These are phyloP conservation scores for Vigna hirtella DNA, from an alignment of 306 rosid genomes.

Conservation along the genomic window DNA sequence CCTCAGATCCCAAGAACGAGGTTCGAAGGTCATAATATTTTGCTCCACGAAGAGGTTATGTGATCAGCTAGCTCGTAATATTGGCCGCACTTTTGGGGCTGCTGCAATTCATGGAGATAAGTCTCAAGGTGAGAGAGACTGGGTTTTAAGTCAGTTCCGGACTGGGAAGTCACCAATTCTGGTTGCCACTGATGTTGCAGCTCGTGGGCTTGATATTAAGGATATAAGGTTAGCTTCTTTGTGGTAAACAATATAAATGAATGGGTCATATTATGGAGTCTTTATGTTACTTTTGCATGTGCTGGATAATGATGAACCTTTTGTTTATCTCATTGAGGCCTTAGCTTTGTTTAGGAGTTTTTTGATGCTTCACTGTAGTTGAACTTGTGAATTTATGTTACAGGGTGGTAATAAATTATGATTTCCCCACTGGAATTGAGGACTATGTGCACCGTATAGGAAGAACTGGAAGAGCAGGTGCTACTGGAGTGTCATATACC, in stretches of 20 bases:
- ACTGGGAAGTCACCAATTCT: conserved; percentile 90
- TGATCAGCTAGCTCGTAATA: conserved; percentile 90
- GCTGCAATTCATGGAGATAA: conserved; percentile 99
- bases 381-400: conserved; percentile 6
- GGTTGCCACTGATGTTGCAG: conserved; percentile 99
- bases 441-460: conserved; percentile 99
- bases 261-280: neutral
- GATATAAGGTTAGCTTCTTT: conserved; percentile 80
- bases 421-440: conserved; percentile 94
- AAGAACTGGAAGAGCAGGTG: conserved; percentile 99
- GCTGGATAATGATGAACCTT: conserved; percentile 30
- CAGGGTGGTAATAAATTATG: conserved; percentile 98
- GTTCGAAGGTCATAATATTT: conserved; percentile 88
- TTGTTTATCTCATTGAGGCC: conserved; percentile 6
- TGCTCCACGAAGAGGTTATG: conserved; percentile 97
- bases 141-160: conserved; percentile 91
- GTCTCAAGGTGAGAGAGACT: conserved; percentile 96
- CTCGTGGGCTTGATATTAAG: conserved; percentile 98
- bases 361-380: neutral
- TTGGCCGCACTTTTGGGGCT: conserved; percentile 93
- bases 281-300: conserved; percentile 8
- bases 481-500: conserved; percentile 90
- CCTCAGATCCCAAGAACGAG: conserved; percentile 89
- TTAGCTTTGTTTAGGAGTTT: conserved; percentile 30
- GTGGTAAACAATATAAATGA: conserved; percentile 15